phyloP scores from a whole-genome alignment of 202 grass and related monocot genomes.

The Panicum virgatum region DNA sequence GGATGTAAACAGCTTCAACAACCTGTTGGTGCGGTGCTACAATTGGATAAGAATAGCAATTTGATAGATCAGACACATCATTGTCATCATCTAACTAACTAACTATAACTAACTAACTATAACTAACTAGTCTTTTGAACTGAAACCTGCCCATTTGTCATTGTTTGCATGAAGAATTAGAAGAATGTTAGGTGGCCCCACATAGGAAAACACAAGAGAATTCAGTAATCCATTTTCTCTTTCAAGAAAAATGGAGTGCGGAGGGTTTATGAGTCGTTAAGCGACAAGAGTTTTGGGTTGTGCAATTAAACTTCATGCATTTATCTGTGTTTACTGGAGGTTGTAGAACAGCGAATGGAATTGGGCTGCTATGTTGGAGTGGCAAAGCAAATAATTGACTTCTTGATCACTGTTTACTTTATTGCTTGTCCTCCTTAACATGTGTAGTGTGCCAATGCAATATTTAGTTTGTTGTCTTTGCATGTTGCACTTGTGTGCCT shows the following conservation, averaged over 20 bases:
- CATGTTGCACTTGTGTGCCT: neutral
- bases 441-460: neutral
- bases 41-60: neutral
- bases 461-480: neutral
- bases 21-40: neutral
- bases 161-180: neutral
- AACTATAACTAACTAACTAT: no score
- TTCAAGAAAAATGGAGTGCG: neutral
- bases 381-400: neutral
- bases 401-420: neutral
- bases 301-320: neutral
- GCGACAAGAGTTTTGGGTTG: neutral
- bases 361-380: neutral
- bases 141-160: neutral
- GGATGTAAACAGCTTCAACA: neutral
- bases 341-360: neutral
- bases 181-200: neutral
- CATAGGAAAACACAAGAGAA: neutral
- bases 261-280: neutral
- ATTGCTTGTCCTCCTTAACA: neutral
- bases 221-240: neutral
- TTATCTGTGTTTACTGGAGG: neutral
- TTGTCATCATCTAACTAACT: neutral
- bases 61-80: neutral
- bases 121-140: neutral